phyloP scores from a whole-genome alignment of 768 basidiomycete genomes.

The Mycena olivaceomarginata region DNA sequence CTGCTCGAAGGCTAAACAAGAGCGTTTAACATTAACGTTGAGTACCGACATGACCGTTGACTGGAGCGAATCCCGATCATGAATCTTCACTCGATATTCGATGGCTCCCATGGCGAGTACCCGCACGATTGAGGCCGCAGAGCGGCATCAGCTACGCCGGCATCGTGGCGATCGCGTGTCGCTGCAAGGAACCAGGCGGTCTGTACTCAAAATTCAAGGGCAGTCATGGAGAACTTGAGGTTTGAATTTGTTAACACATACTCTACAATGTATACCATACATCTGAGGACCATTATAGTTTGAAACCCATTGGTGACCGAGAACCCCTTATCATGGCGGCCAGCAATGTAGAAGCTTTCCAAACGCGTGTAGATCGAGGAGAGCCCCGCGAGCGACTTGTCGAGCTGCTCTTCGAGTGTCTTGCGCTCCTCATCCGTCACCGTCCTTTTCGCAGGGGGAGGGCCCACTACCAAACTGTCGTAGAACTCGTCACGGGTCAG shows the following conservation, averaged over 20 bases:
- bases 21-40: constrained; percentile 30
- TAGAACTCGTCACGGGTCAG: constrained; percentile 79
- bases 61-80: constrained; percentile 3
- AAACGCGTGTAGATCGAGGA: constrained; percentile 72
- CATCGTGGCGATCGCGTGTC: constrained; percentile 17
- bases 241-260: neutral
- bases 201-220: neutral
- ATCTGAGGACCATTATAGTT: constrained; percentile 8
- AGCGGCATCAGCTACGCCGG: constrained; percentile 22
- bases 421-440: constrained; percentile 62
- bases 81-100: neutral
- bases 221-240: neutral
- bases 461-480: constrained; percentile 77
- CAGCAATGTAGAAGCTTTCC: constrained; percentile 77
- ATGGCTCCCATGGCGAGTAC: neutral
- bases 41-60: constrained; percentile 24
- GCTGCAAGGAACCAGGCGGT: constrained; percentile 1
- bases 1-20: neutral
- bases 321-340: constrained; percentile 72
- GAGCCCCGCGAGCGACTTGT: constrained; percentile 82
- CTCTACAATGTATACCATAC: constrained; percentile 28
- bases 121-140: neutral
- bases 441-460: constrained; percentile 53
- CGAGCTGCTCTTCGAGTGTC: constrained; percentile 70
- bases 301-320: constrained; percentile 44